phyloP scores from a whole-genome alignment of 208 protist species.

The Acanthamoeba sp. region DNA sequence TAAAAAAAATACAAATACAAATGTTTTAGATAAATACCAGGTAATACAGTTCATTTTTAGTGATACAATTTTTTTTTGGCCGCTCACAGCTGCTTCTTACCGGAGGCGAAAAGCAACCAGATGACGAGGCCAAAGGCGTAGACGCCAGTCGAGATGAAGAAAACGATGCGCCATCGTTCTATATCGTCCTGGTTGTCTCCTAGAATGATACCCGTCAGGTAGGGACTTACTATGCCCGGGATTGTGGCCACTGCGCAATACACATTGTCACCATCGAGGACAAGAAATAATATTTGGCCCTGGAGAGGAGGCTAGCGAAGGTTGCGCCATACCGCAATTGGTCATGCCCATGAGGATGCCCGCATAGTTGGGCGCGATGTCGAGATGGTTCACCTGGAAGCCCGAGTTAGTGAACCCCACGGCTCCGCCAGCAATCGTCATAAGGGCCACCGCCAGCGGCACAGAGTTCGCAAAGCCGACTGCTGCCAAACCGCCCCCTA shows the following conservation, averaged over 20 bases:
- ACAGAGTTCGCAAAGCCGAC: constrained; percentile 17
- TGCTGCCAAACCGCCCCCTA: constrained; percentile 30
- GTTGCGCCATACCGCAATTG: constrained; percentile 31
- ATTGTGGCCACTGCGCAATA: constrained; percentile 22
- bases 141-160: constrained; percentile 32
- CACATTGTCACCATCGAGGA: background rate
- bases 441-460: constrained; percentile 50
- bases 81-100: constrained; percentile 21
- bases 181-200: constrained; percentile 42
- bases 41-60: too few species aligned
- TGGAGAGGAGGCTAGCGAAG: background rate
- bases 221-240: constrained; percentile 64
- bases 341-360: constrained; percentile 72
- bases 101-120: constrained; percentile 56
- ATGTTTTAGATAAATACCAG: too few species aligned
- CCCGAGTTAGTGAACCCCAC: constrained; percentile 48
- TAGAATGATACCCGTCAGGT: constrained; percentile 55
- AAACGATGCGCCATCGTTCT: constrained; percentile 63
- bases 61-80: too few species aligned
- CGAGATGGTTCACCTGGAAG: constrained; percentile 70
- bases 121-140: constrained; percentile 59
- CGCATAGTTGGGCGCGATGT: constrained; percentile 70
- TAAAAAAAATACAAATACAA: too few species aligned
- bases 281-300: background rate
- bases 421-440: constrained; percentile 60